Percentiles rank a stretch among this genome's conserved stretches.
Conservation (phyloP, 164 flowering plant species). For the Pachysandra terminalis region DNA sequence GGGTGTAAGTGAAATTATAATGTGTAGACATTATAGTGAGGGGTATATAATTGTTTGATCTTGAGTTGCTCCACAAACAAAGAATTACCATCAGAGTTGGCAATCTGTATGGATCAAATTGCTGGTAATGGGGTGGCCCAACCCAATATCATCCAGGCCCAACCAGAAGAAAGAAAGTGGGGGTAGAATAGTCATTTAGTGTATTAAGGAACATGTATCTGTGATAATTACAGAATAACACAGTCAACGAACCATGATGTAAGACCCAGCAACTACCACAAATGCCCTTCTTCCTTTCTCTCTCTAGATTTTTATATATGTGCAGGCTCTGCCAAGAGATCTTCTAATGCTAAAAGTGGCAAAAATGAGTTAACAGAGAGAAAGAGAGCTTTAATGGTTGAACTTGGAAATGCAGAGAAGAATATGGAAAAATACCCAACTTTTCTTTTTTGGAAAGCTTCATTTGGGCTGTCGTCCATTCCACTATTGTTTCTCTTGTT, state of each 20-base stretch:
- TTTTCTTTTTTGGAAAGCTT: background rate
- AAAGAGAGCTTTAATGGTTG: background rate
- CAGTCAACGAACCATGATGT: too few relatives aligned
- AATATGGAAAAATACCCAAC: background rate
- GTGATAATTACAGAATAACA: too few relatives aligned
- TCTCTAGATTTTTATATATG: too few relatives aligned
- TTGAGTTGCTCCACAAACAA: background rate
- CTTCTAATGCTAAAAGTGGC: background rate
- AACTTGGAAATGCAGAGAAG: background rate
- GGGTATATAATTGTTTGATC: background rate
- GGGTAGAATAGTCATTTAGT: too few relatives aligned
- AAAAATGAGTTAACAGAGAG: conserved; percentile 1
- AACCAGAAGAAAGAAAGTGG: too few relatives aligned
- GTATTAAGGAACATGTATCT: too few relatives aligned
- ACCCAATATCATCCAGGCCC: background rate
- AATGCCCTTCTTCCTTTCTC: too few relatives aligned
- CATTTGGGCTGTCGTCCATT: background rate
- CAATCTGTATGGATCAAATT: background rate
- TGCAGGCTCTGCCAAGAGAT: background rate
- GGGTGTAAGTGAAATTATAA: too few relatives aligned
- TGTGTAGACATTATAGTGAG: background rate
- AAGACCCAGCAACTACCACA: background rate
- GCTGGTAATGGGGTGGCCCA: background rate
- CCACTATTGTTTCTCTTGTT: background rate
- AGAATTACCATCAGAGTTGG: background rate